These are phyloP conservation scores for Irpex lacteus DNA, from an alignment of 1,284 basidiomycete genomes.

Conservation along the genomic window DNA sequence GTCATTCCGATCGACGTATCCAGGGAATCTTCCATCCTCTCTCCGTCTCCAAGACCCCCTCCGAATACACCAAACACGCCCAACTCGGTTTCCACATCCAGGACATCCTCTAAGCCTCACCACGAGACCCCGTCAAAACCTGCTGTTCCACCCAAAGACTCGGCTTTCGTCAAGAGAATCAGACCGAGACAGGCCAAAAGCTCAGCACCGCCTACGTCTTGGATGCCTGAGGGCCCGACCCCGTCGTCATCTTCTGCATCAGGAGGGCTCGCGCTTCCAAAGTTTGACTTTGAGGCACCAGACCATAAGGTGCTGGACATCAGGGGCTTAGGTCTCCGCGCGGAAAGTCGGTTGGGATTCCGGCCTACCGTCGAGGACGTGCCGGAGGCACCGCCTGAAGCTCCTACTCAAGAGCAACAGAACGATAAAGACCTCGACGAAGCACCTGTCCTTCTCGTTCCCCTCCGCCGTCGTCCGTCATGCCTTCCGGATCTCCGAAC, in stretches of 20 bases:
- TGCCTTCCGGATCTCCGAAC: background rate
- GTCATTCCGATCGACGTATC: slow-evolving; percentile 1
- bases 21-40: background rate
- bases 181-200: background rate
- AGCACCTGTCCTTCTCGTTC: background rate
- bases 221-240: background rate
- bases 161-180: background rate
- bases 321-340: slow-evolving; percentile 8
- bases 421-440: background rate
- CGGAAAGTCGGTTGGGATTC: slow-evolving; percentile 5
- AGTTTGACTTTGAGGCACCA: slow-evolving; percentile 20
- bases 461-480: background rate
- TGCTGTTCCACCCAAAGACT: background rate
- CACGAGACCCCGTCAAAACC: slow-evolving; percentile 2
- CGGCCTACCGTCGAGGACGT: background rate
- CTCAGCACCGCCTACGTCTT: background rate
- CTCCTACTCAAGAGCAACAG: background rate
- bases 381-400: background rate
- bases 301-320: slow-evolving; percentile 7
- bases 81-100: background rate
- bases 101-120: background rate
- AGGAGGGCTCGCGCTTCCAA: slow-evolving; percentile 8
- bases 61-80: background rate
- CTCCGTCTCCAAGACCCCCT: background rate
- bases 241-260: background rate